Evolutionary conservation across 2,329 filamentous ascomycete genomes (phyloP).

Genomic region (Ophiostoma sp.): DNA sequence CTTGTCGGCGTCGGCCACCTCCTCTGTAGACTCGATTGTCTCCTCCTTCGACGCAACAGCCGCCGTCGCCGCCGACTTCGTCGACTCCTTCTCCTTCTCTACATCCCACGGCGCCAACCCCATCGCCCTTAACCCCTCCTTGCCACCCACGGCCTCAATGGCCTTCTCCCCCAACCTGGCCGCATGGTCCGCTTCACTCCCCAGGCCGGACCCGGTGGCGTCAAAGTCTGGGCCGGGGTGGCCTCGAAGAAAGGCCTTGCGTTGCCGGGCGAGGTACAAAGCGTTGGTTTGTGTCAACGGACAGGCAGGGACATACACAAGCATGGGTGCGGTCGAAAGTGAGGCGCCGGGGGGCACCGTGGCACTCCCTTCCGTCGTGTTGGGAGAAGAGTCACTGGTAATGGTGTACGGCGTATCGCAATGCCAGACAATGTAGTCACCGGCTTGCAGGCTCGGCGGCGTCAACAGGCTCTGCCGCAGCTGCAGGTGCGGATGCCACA

Average conservation of each 20-base stretch:
- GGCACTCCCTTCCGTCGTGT: constrained; percentile 30
- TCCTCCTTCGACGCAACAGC: constrained; percentile 35
- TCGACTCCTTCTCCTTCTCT: constrained; percentile 29
- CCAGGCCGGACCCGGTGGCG: constrained; percentile 51
- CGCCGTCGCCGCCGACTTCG: constrained; percentile 33
- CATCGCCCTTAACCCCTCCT: constrained; percentile 57
- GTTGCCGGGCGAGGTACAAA: constrained; percentile 57
- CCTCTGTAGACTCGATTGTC: constrained; percentile 8
- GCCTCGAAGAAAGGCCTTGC: constrained; percentile 57
- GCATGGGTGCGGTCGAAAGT: constrained; percentile 45
- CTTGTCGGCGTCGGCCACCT: constrained; percentile 28
- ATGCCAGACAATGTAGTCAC: constrained; percentile 62
- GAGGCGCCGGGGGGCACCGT: background rate
- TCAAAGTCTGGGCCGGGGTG: constrained; percentile 59
- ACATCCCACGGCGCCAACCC: constrained; percentile 55
- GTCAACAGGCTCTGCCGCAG: constrained; percentile 55
- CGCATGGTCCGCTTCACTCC: constrained; percentile 53
- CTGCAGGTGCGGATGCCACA: constrained; percentile 58
- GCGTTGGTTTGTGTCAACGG: constrained; percentile 60
- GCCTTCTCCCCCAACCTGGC: constrained; percentile 52
- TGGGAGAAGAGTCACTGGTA: no score
- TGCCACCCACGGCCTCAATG: constrained; percentile 52
- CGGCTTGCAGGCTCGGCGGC: constrained; percentile 55
- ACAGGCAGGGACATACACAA: constrained; percentile 57
- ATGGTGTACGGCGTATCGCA: constrained; percentile 59